Base-by-base conservation (phyloP, 169 alveolate genomes). In the Perkinsus olseni region DNA sequence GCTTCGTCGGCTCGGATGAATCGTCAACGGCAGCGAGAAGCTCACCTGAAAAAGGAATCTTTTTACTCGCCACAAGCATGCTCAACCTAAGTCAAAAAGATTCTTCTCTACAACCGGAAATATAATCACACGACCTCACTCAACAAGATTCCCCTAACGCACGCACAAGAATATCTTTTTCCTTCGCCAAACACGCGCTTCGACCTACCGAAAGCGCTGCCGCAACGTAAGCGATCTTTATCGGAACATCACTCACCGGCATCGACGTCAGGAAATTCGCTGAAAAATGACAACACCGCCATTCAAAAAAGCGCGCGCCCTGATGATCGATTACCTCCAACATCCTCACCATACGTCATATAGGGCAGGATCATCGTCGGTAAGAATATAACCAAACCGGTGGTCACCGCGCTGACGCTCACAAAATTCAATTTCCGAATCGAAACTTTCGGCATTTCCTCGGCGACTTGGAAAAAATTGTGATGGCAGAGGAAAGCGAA, bases 271-370 rank as follows among this genome's bases (percentile, higher is more conserved):
- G 34, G 82, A 62, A 62, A 62, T 62, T 62, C 10, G 13, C 82
- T 62, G 82, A 62, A 62, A 62, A 62, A 62, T 40, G 50, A 40
- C 50, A 62, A 13, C 82, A 3, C 1, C 31, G 82, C 34, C n/a
- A n/a, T n/a, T n/a, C n/a, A n/a, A 62, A 62, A 62, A 62, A 62
- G 82, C 82, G 82, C 82, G 82, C 82, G 82, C 82, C 82, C 82
- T 21, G 82, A 3, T 62, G 82, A 62, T 62, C 82, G 82, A 62
- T 62, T 62, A 62, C 82, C 82, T 24, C 82, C 82, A 4, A 62
- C 82, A 62, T 28, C 34, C 31, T 8, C 31, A 24, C 82, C 82
- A 28, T 62, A 62, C 17, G 82, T 62, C 82, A 62, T 62, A 62
- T 62, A 62, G 10, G 82, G 82, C 82, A 62, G 82, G 17, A 62